Evolutionary conservation across 331 rosid species (phyloP).

Genomic region (Malus hybrid): DNA sequence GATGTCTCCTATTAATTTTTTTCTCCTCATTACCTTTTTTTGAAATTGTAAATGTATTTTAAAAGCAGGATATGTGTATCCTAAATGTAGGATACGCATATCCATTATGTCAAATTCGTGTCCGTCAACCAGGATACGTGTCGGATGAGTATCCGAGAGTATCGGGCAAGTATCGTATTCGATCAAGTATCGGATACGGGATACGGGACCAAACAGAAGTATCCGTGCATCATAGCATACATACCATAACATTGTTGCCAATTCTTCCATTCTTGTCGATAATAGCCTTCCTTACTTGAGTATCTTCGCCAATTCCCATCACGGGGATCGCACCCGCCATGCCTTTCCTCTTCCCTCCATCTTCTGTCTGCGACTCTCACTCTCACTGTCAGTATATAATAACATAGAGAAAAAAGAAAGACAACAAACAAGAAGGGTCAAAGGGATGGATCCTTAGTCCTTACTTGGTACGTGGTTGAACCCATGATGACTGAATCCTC

Average conservation of each 20-base stretch:
- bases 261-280: slow-evolving; percentile 39
- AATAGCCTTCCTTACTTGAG: slow-evolving; percentile 26
- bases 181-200: no score
- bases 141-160: no score
- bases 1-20: no score
- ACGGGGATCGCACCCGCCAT: slow-evolving; percentile 2
- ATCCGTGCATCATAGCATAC: background rate
- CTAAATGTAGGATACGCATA: no score
- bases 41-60: no score
- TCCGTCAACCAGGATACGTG: no score
- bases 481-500: slow-evolving; percentile 36
- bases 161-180: no score
- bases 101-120: no score
- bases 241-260: slow-evolving; percentile 34
- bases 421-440: background rate
- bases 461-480: slow-evolving; percentile 17
- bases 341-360: background rate
- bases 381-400: background rate
- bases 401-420: background rate
- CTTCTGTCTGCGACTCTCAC: slow-evolving; percentile 1
- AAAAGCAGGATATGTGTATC: no score
- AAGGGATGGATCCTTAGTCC: background rate
- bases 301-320: slow-evolving; percentile 29
- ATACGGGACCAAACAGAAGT: no score
- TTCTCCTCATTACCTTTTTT: no score